phyloP scores from a whole-genome alignment of 306 rosid genomes.

The Vigna angularis region DNA sequence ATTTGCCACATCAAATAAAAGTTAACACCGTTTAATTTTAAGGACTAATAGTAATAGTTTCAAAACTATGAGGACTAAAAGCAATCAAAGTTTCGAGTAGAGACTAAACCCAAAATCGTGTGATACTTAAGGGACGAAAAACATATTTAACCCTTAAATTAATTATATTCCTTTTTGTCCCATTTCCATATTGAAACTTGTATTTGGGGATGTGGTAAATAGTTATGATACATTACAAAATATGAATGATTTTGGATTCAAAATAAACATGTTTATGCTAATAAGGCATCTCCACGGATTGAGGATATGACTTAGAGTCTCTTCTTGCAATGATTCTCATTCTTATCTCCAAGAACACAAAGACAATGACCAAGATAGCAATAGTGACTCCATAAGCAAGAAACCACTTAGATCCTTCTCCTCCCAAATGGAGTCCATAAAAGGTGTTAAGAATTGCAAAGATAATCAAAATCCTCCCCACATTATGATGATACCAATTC shows the following conservation, averaged over 20 bases:
- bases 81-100: too few species aligned
- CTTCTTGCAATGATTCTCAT: conserved; percentile 24
- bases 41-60: too few species aligned
- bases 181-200: too few species aligned
- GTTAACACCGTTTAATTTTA: too few species aligned
- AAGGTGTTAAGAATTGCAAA: conserved; percentile 40
- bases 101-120: too few species aligned
- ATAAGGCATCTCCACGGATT: conserved; percentile 20
- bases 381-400: conserved; percentile 37
- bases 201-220: too few species aligned
- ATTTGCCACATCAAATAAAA: too few species aligned
- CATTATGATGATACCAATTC: conserved; percentile 50
- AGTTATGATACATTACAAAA: not conserved
- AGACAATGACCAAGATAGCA: conserved; percentile 15
- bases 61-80: too few species aligned
- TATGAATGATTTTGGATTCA: conserved; percentile 15
- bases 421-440: conserved; percentile 45
- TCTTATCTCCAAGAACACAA: conserved; percentile 38
- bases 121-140: too few species aligned
- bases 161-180: too few species aligned
- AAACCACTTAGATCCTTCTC: conserved; percentile 45
- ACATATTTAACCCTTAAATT: too few species aligned
- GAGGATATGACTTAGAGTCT: not conserved
- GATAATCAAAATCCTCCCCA: conserved; percentile 45
- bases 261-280: not conserved